Base-by-base conservation (phyloP, 2,329 filamentous ascomycete species). In the Fusarium cyanostomum region DNA sequence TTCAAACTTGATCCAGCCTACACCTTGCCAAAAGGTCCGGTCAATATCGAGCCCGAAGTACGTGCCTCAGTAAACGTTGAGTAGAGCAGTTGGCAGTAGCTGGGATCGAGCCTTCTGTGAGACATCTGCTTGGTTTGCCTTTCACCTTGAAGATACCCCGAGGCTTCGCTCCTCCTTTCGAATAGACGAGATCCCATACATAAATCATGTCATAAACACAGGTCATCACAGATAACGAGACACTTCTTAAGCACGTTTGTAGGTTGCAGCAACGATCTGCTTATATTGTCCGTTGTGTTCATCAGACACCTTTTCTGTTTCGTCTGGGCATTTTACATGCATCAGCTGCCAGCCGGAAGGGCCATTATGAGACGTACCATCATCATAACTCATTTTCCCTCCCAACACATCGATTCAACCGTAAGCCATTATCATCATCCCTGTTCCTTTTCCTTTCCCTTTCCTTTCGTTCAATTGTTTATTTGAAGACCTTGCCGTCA, bases 401-500 rank as follows among this genome's bases (percentile, higher is more conserved):
- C 61, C 63, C 61, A 62, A 58, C 57, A 66, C 69, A 57, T 71
- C 59, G 70, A 38, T 18, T 46, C 71, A 75, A 72, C 71, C 74
- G 68, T 74, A 62, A 73, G 59, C 70, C 71, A 71, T 75, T 68
- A 74, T 73, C 71, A 69, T 75, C 67, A 65, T 61, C 62, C 54
- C 56, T 56, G 56, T 64, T 62, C 31, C 52, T 61, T 64, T 62
- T 39, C 34, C 49, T 60, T 56, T 56, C 39, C n/a, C 44, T 57
- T 44, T 45, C 62, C 44, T 41, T 46, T 59, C 55, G 46, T 56
- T 63, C 28, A 70, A 59, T 66, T 61, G 70, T 75, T 87, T 97
- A 98, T 87, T 98, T 98, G 91, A 97, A 98, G 79, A 98, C 93
- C 89, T 98, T 97, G 79, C 95, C 95, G 75, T 92, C 90, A 76